These are phyloP conservation scores for Penicillium steckii DNA, from an alignment of 495 filamentous ascomycete genomes.

Conservation along the genomic window DNA sequence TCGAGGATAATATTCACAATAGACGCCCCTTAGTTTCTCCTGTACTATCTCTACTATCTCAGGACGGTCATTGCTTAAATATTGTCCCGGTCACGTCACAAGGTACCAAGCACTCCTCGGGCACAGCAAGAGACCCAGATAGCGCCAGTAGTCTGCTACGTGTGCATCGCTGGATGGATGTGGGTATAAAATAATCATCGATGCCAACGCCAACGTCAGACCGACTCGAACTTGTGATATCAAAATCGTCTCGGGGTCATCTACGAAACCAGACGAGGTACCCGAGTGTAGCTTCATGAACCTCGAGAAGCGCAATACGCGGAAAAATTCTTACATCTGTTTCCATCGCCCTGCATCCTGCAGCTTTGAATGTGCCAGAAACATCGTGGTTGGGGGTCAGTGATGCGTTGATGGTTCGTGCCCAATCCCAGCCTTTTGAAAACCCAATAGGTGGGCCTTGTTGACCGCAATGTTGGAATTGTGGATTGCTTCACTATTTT, in stretches of 20 bases:
- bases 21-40: no score
- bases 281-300: slow-evolving; percentile 1
- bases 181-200: slow-evolving; percentile 14
- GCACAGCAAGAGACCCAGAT: slow-evolving; percentile 22
- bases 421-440: slow-evolving; percentile 25
- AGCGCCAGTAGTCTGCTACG: slow-evolving; percentile 31
- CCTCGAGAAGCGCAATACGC: neutral
- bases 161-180: slow-evolving; percentile 36
- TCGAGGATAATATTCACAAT: neutral
- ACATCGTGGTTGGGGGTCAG: neutral
- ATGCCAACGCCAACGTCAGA: slow-evolving; percentile 21
- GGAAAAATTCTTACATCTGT: neutral
- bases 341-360: slow-evolving; percentile 5
- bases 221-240: slow-evolving; percentile 10
- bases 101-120: slow-evolving; percentile 8
- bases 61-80: slow-evolving; percentile 16
- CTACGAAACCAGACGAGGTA: neutral
- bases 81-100: slow-evolving; percentile 8
- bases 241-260: neutral
- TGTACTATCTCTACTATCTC: no score
- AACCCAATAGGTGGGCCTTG: slow-evolving; percentile 22
- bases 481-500: slow-evolving; percentile 18
- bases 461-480: slow-evolving; percentile 9
- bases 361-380: neutral
- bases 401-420: slow-evolving; percentile 13